phyloP scores from a whole-genome alignment of 140 eudicot species.

The Anethum foeniculum region DNA sequence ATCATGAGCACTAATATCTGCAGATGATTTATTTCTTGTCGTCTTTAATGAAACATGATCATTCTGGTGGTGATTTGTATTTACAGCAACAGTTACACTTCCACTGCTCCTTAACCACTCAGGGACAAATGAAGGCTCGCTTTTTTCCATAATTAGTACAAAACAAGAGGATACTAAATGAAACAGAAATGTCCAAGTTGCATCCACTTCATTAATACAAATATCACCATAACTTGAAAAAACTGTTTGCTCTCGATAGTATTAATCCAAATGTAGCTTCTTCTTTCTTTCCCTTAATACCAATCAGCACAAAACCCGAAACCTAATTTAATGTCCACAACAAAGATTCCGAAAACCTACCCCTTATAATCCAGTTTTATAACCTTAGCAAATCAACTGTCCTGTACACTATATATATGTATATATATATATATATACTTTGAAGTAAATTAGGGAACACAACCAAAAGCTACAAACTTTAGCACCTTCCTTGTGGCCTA shows the following conservation, averaged over 20 bases:
- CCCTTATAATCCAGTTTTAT: conserved; percentile 3
- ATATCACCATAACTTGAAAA: conserved; percentile 7
- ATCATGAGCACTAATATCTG: conserved; percentile 30
- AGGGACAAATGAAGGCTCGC: conserved; percentile 83
- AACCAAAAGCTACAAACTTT: conserved; percentile 6
- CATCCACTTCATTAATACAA: conserved; percentile 14
- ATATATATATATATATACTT: background rate
- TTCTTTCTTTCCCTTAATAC: background rate
- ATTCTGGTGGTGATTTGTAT: conserved; percentile 33
- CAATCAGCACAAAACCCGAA: background rate
- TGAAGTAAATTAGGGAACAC: background rate
- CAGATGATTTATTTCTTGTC: conserved; percentile 40
- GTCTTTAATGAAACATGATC: conserved; percentile 37
- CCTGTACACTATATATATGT: background rate
- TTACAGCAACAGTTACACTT: conserved; percentile 31
- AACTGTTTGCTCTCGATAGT: background rate
- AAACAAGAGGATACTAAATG: conserved; percentile 38
- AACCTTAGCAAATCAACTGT: conserved; percentile 22
- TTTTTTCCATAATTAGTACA: conserved; percentile 66
- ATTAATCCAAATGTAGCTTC: conserved; percentile 14
- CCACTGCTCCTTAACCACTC: conserved; percentile 81
- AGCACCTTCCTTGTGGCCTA: background rate
- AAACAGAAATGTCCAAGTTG: conserved; percentile 19
- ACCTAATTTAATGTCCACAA: background rate
- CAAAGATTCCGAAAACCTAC: conserved; percentile 13